phyloP scores from a whole-genome alignment of 441 rosid species.

The Croton setiger region DNA sequence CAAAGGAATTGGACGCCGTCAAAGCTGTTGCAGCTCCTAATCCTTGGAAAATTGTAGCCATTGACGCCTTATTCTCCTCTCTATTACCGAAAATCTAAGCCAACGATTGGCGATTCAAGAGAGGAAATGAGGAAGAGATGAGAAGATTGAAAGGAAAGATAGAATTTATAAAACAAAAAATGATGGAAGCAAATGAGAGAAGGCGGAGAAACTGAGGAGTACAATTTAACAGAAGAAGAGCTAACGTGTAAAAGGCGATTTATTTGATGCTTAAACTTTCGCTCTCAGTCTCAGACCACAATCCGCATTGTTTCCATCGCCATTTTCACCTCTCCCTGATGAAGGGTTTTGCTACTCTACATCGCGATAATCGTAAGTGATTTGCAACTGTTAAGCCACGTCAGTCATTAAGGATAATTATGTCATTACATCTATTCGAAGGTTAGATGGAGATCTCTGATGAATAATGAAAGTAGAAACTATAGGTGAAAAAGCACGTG shows the following conservation, averaged over 20 bases:
- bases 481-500: no score
- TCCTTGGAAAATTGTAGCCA: slow-evolving; percentile 63
- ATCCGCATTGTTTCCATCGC: slow-evolving; percentile 22
- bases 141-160: not conserved
- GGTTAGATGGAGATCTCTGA: not conserved
- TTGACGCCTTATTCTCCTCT: slow-evolving; percentile 11
- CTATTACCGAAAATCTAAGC: not conserved
- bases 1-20: slow-evolving; percentile 38
- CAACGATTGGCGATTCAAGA: no score
- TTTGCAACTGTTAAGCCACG: not conserved
- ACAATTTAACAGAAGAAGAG: not conserved
- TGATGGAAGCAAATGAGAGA: not conserved
- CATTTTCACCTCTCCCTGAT: not conserved
- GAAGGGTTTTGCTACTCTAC: not conserved
- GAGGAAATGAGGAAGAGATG: no score
- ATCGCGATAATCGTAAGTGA: not conserved
- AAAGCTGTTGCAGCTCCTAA: slow-evolving; percentile 46
- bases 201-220: slow-evolving; percentile 50
- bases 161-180: slow-evolving; percentile 26
- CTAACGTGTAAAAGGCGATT: slow-evolving; percentile 34
- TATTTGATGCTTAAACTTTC: slow-evolving; percentile 20
- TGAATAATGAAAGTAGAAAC: no score
- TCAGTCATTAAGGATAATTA: not conserved
- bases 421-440: not conserved
- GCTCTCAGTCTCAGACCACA: no score